A percentile compares a stretch with the other conserved stretches of the same genome.
phyloP scores from a whole-genome alignment of 768 basidiomycete genomes.

The Phallus indusiatus region DNA sequence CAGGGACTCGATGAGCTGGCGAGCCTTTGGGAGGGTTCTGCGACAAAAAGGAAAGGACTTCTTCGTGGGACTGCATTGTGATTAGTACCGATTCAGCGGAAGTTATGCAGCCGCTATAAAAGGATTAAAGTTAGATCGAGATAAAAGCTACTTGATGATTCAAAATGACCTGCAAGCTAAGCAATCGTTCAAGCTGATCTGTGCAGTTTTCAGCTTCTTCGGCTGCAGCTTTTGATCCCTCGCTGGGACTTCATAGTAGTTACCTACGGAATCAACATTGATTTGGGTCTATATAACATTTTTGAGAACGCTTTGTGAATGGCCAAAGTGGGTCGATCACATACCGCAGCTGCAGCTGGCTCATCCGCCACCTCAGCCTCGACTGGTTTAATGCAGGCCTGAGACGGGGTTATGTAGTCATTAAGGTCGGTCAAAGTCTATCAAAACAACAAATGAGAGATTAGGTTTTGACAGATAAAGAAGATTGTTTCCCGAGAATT shows the following conservation, averaged over 20 bases:
- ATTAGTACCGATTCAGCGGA: conserved; percentile 97
- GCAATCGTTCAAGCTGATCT: conserved; percentile 96
- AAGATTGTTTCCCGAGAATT: conserved; percentile 19
- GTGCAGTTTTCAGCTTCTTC: conserved; percentile 79
- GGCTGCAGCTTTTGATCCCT: conserved; percentile 10
- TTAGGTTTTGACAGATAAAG: conserved; percentile 1
- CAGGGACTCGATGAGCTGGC: conserved; percentile 42
- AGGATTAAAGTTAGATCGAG: neutral
- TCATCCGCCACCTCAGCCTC: conserved; percentile 27
- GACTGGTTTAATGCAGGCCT: conserved; percentile 96
- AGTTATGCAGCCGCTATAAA: conserved; percentile 86
- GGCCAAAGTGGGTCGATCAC: neutral
- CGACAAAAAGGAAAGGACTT: conserved; percentile 74
- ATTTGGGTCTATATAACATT: conserved; percentile 75
- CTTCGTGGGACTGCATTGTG: conserved; percentile 88
- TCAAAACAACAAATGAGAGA: neutral
- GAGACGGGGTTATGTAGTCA: conserved; percentile 93
- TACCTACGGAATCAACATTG: conserved; percentile 70
- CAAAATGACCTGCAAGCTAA: conserved; percentile 84
- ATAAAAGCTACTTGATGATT: neutral
- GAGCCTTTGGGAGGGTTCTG: conserved; percentile 37
- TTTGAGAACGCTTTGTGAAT: neutral
- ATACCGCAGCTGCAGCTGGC: neutral
- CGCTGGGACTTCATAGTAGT: conserved; percentile 71
- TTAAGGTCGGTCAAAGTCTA: conserved; percentile 91